Percentiles rank a stretch among this genome's conserved stretches.
phyloP scores from a whole-genome alignment of 192 early-diverging fungal genomes.

The Podila minutissima region DNA sequence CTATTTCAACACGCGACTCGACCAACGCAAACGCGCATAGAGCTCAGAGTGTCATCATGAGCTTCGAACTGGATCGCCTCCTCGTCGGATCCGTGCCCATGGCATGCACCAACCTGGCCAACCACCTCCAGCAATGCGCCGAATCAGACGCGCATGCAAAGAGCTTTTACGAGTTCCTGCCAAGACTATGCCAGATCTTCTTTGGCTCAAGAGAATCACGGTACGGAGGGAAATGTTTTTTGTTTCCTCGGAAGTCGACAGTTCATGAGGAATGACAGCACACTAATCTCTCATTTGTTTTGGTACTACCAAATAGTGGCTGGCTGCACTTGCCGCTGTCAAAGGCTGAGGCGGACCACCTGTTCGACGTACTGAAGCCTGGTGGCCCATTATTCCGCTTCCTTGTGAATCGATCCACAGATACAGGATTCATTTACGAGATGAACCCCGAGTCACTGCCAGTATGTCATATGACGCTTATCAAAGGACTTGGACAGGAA shows the following conservation, averaged over 20 bases:
- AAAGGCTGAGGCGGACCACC: conserved; percentile 40
- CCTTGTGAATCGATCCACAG: conserved; percentile 34
- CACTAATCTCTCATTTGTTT: background rate
- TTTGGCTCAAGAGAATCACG: conserved; percentile 46
- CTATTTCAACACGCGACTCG: background rate
- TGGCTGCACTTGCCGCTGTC: conserved; percentile 49
- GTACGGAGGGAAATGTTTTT: conserved; percentile 6
- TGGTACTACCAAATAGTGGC: conserved; percentile 12
- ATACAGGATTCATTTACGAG: conserved; percentile 42
- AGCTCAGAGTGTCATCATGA: conserved; percentile 13
- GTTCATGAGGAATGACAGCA: background rate
- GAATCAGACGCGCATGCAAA: conserved; percentile 50
- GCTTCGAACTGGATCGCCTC: conserved; percentile 48
- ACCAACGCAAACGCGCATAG: background rate
- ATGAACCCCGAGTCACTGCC: conserved; percentile 41
- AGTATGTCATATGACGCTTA: conserved; percentile 7
- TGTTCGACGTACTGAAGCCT: conserved; percentile 40
- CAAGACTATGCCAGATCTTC: conserved; percentile 44
- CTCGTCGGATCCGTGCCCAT: conserved; percentile 44
- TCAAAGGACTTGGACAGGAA: too few relatives aligned
- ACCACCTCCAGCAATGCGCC: conserved; percentile 34
- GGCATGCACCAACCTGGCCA: conserved; percentile 40
- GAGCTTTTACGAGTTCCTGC: conserved; percentile 45
- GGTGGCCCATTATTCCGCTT: conserved; percentile 36
- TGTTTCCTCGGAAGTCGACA: background rate